Percentiles rank a stretch among this genome's conserved stretches.
Conservation (phyloP, 2,329 filamentous ascomycete species). For the Ustulina deusta region DNA sequence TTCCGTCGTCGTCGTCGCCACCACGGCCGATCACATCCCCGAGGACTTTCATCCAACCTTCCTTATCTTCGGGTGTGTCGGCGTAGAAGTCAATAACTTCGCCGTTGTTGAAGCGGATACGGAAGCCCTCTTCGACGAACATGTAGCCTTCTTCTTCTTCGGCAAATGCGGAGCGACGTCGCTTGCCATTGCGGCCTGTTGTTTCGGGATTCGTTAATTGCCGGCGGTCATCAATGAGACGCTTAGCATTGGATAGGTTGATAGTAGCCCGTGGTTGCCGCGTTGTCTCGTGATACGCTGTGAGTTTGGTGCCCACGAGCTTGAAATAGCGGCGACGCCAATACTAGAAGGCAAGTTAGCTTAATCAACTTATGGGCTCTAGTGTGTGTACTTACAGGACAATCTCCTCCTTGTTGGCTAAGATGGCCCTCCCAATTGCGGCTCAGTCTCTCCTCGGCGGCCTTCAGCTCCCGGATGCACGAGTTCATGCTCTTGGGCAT, state of each 20-base stretch:
- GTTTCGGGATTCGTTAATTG: conserved; percentile 87
- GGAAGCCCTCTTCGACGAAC: conserved; percentile 99
- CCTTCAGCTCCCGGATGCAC: conserved; percentile 91
- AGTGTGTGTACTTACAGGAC: conserved; percentile 77
- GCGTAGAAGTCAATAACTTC: conserved; percentile 99
- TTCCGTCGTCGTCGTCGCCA: conserved; percentile 62
- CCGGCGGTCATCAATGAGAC: conserved; percentile 91
- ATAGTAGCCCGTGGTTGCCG: conserved; percentile 96
- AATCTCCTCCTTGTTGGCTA: conserved; percentile 97
- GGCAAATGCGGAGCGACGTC: conserved; percentile 93
- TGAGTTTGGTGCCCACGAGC: conserved; percentile 88
- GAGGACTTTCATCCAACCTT: conserved; percentile 93
- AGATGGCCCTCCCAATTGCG: conserved; percentile 88
- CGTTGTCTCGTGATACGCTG: conserved; percentile 95
- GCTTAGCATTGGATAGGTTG: conserved; percentile 91
- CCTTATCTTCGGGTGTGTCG: conserved; percentile 87
- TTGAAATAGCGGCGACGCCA: conserved; percentile 99
- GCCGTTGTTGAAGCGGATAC: conserved; percentile 97
- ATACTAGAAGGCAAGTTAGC: conserved; percentile 72
- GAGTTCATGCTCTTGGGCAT: conserved; percentile 99
- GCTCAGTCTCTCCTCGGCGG: conserved; percentile 83
- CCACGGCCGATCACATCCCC: conserved; percentile 74
- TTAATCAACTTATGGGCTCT: conserved; percentile 3
- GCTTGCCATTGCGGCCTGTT: conserved; percentile 78
- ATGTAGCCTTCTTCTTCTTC: conserved; percentile 99